Evolutionary conservation across 129 eudicot species (phyloP).

Genomic region (Rutidosis leptorrhynchoides): DNA sequence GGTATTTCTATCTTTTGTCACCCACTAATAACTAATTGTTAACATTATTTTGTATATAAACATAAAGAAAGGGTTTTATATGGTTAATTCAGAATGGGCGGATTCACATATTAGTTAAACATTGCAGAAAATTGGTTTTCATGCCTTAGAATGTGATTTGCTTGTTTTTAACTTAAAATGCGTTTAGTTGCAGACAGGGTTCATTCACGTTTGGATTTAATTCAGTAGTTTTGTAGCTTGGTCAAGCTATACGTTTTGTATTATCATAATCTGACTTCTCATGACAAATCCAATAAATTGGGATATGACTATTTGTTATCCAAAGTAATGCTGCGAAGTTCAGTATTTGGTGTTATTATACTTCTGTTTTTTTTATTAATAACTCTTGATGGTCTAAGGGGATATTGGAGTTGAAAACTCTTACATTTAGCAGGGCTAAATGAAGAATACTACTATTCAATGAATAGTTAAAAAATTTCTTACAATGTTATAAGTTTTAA

Average conservation of each 20-base stretch:
- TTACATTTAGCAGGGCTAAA: too few relatives aligned
- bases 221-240: background rate
- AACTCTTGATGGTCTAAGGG: background rate
- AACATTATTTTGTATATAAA: background rate
- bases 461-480: too few relatives aligned
- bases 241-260: background rate
- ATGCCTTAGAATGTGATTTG: background rate
- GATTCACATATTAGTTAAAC: background rate
- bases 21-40: background rate
- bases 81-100: background rate
- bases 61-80: constrained; percentile 2
- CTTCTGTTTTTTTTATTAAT: background rate
- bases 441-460: background rate
- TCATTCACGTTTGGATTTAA: background rate
- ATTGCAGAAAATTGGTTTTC: background rate
- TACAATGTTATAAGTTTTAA: too few relatives aligned
- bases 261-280: background rate
- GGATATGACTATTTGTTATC: background rate
- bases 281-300: background rate
- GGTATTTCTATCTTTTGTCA: constrained; percentile 3
- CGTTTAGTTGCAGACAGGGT: background rate
- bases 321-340: constrained; percentile 5
- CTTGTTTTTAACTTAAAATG: background rate
- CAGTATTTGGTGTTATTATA: background rate
- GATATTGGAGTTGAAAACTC: too few relatives aligned